Evolutionary conservation across 2,329 filamentous ascomycete genomes (phyloP), one percentile per base, ranked within the genome.

Genomic region (Arthrobotrys pseudoclavata): DNA sequence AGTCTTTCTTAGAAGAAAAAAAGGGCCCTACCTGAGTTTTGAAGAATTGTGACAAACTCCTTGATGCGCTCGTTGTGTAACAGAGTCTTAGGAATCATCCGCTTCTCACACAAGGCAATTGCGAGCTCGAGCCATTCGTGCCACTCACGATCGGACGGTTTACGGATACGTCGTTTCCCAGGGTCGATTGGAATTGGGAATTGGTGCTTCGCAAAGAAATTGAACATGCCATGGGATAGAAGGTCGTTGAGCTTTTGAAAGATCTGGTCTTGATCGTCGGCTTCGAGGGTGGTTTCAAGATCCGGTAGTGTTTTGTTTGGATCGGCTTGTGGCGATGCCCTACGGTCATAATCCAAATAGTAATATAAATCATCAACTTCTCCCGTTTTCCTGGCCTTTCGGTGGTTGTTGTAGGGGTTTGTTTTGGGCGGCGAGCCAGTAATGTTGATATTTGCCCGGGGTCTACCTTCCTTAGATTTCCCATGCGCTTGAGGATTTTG

Each of bases 61-160:
- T 79, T 79, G 26, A 79, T 79, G 3, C 75, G 75, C 40, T 79
- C 75, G n/a, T 79, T 72, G 57, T 79, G 75, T 10, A 79, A 57
- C 12, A 79, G 55, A 7, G 68, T 69, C 29, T 74, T 72, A 0
- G 75, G 75, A 26, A 79, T 79, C 75, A 79, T 79, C 4, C 75
- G 62, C 55, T 79, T 79, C 31, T 79, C 75, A 20, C 75, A 79
- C n/a, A 79, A 42, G 10, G 75, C 75, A 31, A 79, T 74, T 5
- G 75, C 75, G 10, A 79, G 55, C 18, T 74, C 75, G 34, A 79
- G 55, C 75, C 75, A 79, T 40, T 79, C 75, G 37, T 79, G 75
- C 75, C 75, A 79, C 50, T 79, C 75, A 31, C 75, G 75, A 20
- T 79, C 75, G 10, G 75, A 79, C 12, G 75, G 69, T 31, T 79